Evolutionary conservation across 1,284 basidiomycete species (phyloP).

Genomic region (Irpex sp.): DNA sequence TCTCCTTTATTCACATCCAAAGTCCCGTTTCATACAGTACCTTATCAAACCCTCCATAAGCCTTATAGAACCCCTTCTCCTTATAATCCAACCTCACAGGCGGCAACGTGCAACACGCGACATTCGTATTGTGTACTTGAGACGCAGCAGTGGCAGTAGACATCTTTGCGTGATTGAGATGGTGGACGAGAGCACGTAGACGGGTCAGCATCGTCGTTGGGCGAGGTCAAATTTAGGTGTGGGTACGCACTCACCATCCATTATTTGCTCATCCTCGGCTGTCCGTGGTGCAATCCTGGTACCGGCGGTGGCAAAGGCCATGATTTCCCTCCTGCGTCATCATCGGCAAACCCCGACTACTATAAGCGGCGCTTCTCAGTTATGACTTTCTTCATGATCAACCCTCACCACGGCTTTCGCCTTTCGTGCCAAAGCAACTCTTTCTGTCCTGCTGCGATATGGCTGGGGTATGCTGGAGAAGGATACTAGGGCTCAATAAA

Average conservation of each 20-base stretch:
- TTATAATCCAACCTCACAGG: slow-evolving; percentile 49
- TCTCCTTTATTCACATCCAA: background rate
- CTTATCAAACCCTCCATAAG: slow-evolving; percentile 36
- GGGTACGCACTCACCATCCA: background rate
- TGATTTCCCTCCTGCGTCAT: background rate
- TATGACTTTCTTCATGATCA: slow-evolving; percentile 16
- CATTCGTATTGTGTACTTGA: slow-evolving; percentile 48
- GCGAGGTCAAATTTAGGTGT: background rate
- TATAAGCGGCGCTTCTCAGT: background rate
- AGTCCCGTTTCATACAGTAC: slow-evolving; percentile 9
- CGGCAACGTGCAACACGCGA: slow-evolving; percentile 58
- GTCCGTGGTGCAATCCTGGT: background rate
- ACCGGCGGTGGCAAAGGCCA: background rate
- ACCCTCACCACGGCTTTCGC: slow-evolving; percentile 38
- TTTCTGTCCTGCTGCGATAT: slow-evolving; percentile 26
- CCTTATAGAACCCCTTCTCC: slow-evolving; percentile 46
- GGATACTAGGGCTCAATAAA: slow-evolving; percentile 63
- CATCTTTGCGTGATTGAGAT: slow-evolving; percentile 37
- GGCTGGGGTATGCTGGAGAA: slow-evolving; percentile 50
- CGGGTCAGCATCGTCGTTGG: slow-evolving; percentile 36
- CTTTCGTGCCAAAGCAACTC: slow-evolving; percentile 38
- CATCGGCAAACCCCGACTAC: background rate
- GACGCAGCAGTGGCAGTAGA: slow-evolving; percentile 30
- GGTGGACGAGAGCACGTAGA: slow-evolving; percentile 38
- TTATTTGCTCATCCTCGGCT: background rate